Base-by-base conservation (phyloP, 371 early-diverging fungal genomes). In the Nosema bombycis region DNA sequence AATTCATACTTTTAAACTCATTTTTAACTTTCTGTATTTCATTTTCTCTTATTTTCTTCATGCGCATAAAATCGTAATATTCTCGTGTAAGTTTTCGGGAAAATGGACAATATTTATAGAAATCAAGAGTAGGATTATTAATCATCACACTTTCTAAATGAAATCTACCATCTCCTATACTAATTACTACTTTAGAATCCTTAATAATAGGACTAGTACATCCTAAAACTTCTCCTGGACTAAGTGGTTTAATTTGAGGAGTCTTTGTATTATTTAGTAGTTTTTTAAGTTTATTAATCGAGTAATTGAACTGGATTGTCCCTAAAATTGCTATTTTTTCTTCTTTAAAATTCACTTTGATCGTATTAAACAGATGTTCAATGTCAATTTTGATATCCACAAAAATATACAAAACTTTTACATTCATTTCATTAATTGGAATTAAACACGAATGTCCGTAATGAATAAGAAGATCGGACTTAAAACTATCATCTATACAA, bases 71-170 rank as follows among this genome's bases (percentile, higher is more conserved):
- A 78, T 95, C 91, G 87, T 96, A 97, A 54, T 89, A 87, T 82
- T 99, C 99, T 26, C 91, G 85, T 4, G 94, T 93, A 73, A 97
- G 90, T 75, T 88, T 89, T 78, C 93, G 92, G 37, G 89, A 88
- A 79, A 95, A 96, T 1, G 99, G 99, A 82, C 97, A 96, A 86
- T 99, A 98, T 83, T 92, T 91, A 86, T 90, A 97, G 24, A 94
- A 94, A 29, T 90, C 89, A 57, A 93, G 83, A 0, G 85, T 82
- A 10, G 97, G 96, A 84, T 99, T 99, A 64, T 92, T 91, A 63
- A 99, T 96, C 96, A 99, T 96, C 78, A 95, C 93, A 32, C 95
- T 91, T 83, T 99, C 99, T 37, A 99, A 88, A 88, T 99, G 99
- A 84, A 99, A 99, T 54, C 98, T 89, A 10, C 99, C 99, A 82